Evolutionary conservation across 192 early-diverging fungal genomes (phyloP), one percentile per base, ranked within the genome.

Genomic region (Chytriomyces sp.): DNA sequence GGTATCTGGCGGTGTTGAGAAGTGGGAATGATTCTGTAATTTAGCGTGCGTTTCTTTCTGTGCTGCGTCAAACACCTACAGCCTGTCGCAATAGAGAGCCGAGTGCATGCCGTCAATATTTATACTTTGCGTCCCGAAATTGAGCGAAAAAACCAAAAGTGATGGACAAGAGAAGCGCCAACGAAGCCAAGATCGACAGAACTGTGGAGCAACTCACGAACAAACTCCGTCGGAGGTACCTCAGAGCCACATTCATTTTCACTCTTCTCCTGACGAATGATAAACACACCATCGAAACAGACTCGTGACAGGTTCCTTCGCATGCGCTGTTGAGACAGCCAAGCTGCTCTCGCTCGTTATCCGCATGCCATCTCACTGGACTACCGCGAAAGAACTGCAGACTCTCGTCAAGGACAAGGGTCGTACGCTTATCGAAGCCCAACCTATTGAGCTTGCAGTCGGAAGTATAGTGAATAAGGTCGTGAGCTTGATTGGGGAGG

Each of bases 381-480:
- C 81, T 18, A 83, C 90, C 74, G 89, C 88, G 8, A 81, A 84
- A 11, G 80, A 79, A 45, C 86, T 98, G 16, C 67, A 90, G 6
- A 79, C 83, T 0, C 61, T 89, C 0, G 87, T 98, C 16, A 91
- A 89, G 67, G 84, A 89, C 1, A 87, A 95, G 2, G 94, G 94
- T 50, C 77, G 84, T 28, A 81, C 82, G 71, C 79, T 97, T 7
- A 69, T 89, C n/a, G 77, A 79, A 13, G 97, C 97, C 0, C 94
- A 95, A 77, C 93, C 94, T 7, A 91, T 83, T 82, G 97, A 97
- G 79, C 86, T 96, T 46, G 90, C 94, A 4, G 91, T 95, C 0
- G 91, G 90, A 16, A 97, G 96, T 83, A 95, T 95, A 46, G 89
- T 93, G 57, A 90, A 93, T 70, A 87, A 95, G 48, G 90, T 97